Evolutionary conservation across 768 basidiomycete species (phyloP), one percentile per base, ranked within the genome.

Genomic region (Termitomyces sp.): DNA sequence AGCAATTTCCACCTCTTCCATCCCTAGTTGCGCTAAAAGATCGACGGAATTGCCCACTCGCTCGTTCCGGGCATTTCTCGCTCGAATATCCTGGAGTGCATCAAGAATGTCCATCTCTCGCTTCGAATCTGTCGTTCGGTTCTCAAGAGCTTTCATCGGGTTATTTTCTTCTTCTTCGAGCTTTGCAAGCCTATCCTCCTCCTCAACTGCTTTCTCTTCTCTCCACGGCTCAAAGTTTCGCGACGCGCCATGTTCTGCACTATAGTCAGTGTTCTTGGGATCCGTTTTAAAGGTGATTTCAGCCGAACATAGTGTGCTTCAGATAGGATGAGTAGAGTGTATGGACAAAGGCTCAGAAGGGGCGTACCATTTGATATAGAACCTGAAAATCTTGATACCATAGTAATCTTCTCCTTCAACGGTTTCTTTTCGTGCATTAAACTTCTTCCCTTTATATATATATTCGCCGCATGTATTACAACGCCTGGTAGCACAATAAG

Each of bases 281-380:
- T 99, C 96, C 0, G 97, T 99, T 72, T 98, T 98, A 86, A 99
- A 99, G 0, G 97, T 98, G 63, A 99, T 98, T 70, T 99, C 97
- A 9, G 96, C 90, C 3, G 94, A 97, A 69, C 97, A 99, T 40
- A 94, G 74, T 14, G 94, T 95, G 67, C 96, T 96, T 63, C 3
- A 50, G 7, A 32, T 13, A 24, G 10, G 22, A 48, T 77, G 45
- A 68, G 61, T 6, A 28, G 20, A 11, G 44, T 18, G 10, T 30
- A 8, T 33, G 46, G 13, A 57, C 52, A 24, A 58, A 61, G 10
- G 45, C 59, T 46, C 6, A 30, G 8, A 10, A 38, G 40, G n/a
- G n/a, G 78, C 84, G 53, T 55, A 84, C 92, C 91, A 94, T 75
- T 93, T 94, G 66, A 94, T 94, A 65, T 93, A 94, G 72, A 94